phyloP scores from a whole-genome alignment of 768 basidiomycete species.

The Naganishia antarctica region DNA sequence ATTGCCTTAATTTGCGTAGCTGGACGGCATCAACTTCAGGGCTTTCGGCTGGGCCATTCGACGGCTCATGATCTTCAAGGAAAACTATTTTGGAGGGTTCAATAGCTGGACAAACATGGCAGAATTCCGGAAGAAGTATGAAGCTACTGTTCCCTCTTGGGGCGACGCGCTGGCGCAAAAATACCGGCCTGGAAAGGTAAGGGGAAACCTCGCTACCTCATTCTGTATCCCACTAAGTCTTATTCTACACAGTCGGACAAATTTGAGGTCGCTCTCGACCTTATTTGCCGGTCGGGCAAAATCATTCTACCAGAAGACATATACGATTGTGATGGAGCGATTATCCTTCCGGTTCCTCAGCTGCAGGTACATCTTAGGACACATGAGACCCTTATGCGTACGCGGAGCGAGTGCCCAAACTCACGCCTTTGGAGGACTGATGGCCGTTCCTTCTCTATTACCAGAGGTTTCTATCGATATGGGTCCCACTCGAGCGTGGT shows the following conservation, averaged over 20 bases:
- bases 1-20: slow-evolving; percentile 49
- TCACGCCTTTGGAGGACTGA: no score
- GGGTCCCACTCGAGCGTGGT: slow-evolving; percentile 54
- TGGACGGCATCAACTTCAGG: slow-evolving; percentile 60
- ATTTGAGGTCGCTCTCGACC: slow-evolving; percentile 66
- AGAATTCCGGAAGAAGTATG: slow-evolving; percentile 73
- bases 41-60: slow-evolving; percentile 81
- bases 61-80: slow-evolving; percentile 78
- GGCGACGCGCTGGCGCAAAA: slow-evolving; percentile 79
- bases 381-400: slow-evolving; percentile 87
- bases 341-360: slow-evolving; percentile 61
- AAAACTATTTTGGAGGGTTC: slow-evolving; percentile 91
- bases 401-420: no score
- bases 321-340: slow-evolving; percentile 46
- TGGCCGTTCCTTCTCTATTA: background rate
- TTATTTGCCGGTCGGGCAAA: slow-evolving; percentile 57
- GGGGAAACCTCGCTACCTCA: slow-evolving; percentile 31
- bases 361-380: slow-evolving; percentile 70
- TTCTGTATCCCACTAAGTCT: background rate
- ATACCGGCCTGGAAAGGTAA: slow-evolving; percentile 72
- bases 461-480: slow-evolving; percentile 59
- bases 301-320: slow-evolving; percentile 60
- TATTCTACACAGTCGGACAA: slow-evolving; percentile 61
- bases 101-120: slow-evolving; percentile 83
- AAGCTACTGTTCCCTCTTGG: slow-evolving; percentile 55